Percentiles rank a stretch among this genome's conserved stretches.
Conservation (phyloP, 192 early-diverging fungal species). For the Coemansia sp. region DNA sequence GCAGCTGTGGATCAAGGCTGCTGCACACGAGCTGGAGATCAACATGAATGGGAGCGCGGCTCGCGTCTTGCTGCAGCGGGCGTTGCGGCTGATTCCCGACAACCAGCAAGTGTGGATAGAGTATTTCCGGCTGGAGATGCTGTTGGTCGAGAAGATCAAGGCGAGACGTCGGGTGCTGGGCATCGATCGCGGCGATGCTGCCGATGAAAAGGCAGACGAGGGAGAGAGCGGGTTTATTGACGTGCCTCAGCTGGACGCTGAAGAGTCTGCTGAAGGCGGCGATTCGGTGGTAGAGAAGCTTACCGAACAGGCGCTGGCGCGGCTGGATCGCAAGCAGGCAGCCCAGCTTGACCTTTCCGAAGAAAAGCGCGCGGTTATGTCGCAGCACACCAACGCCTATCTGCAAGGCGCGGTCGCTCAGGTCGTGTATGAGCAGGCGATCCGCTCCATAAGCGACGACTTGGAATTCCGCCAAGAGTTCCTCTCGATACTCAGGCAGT, state of each 20-base stretch:
- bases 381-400: slow-evolving; percentile 57
- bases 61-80: slow-evolving; percentile 78
- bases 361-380: slow-evolving; percentile 51
- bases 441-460: slow-evolving; percentile 67
- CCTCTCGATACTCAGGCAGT: slow-evolving; percentile 60
- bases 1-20: slow-evolving; percentile 88
- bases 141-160: slow-evolving; percentile 83
- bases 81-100: slow-evolving; percentile 75
- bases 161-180: slow-evolving; percentile 78
- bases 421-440: slow-evolving; percentile 77
- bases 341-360: slow-evolving; percentile 26
- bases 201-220: slow-evolving; percentile 37
- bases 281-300: slow-evolving; percentile 35
- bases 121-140: slow-evolving; percentile 90
- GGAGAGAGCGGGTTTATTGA: slow-evolving; percentile 53
- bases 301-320: slow-evolving; percentile 39
- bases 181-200: slow-evolving; percentile 45
- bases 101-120: slow-evolving; percentile 79
- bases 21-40: slow-evolving; percentile 81
- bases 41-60: slow-evolving; percentile 81
- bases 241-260: slow-evolving; percentile 57
- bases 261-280: slow-evolving; percentile 40
- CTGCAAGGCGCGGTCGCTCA: slow-evolving; percentile 72
- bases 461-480: slow-evolving; percentile 75
- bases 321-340: slow-evolving; percentile 16